Percentiles rank a stretch among this genome's conserved stretches.
Evolutionary conservation across 495 filamentous ascomycete genomes (phyloP).

Genomic region (Geoglossum glabrum): DNA sequence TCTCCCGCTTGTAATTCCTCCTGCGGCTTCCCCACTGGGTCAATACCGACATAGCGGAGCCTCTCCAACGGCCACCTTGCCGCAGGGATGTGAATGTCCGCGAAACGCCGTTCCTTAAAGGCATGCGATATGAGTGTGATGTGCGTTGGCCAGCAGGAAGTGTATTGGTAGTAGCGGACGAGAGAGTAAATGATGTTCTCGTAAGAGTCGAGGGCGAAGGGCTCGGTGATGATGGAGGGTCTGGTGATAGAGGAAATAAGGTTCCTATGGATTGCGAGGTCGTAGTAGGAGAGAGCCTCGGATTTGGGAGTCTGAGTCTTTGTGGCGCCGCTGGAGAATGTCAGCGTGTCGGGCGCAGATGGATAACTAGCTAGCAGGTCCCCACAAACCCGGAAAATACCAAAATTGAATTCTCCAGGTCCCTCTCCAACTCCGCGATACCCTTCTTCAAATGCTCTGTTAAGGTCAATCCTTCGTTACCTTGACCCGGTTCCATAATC

Average conservation of each 20-base stretch:
- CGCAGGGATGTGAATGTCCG: conserved; percentile 45
- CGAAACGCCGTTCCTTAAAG: conserved; percentile 52
- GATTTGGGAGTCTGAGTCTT: not conserved
- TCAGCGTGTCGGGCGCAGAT: not conserved
- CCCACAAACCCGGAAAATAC: not conserved
- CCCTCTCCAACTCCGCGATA: conserved; percentile 24
- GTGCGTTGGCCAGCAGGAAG: conserved; percentile 22
- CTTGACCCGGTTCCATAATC: conserved; percentile 47
- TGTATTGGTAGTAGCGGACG: conserved; percentile 28
- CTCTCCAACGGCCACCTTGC: conserved; percentile 30
- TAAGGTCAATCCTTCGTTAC: conserved; percentile 50
- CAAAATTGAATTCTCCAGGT: not conserved
- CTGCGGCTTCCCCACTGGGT: conserved; percentile 28
- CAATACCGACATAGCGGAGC: conserved; percentile 41
- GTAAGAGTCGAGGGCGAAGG: conserved; percentile 53
- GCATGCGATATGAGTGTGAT: conserved; percentile 54
- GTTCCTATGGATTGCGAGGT: too few species aligned
- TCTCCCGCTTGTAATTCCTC: conserved; percentile 15
- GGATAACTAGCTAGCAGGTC: too few species aligned
- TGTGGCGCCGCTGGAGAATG: not conserved
- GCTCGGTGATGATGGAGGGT: conserved; percentile 28
- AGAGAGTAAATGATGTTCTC: conserved; percentile 58
- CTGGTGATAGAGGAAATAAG: too few species aligned
- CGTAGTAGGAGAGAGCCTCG: not conserved
- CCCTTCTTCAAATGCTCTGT: conserved; percentile 48